These are phyloP conservation scores for Fusarium sp. DNA, from an alignment of 2,329 filamentous ascomycete species.

Conservation along the genomic window DNA sequence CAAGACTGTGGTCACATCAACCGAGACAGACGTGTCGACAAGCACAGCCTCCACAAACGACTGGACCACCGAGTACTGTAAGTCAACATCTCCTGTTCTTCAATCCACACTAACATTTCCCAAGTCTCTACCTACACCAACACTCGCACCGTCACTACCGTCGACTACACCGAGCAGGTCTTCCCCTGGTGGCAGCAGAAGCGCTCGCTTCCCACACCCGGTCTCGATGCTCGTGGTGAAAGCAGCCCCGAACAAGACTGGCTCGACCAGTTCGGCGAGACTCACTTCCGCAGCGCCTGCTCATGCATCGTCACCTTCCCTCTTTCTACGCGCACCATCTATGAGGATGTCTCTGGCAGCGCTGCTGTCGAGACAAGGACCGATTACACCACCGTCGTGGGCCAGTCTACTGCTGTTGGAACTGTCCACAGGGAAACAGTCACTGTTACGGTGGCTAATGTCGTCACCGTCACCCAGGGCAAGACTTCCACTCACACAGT, in stretches of 20 bases:
- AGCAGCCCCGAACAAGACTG: slow-evolving; percentile 9
- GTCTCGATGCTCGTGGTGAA: not conserved
- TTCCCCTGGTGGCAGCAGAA: slow-evolving; percentile 15
- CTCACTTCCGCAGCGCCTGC: slow-evolving; percentile 17
- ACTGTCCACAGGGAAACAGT: slow-evolving; percentile 8
- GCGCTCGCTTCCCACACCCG: slow-evolving; percentile 1
- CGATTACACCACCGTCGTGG: not conserved
- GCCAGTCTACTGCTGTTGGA: slow-evolving; percentile 3
- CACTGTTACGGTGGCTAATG: not conserved
- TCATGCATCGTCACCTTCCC: slow-evolving; percentile 15
- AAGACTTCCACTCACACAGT: slow-evolving; percentile 8
- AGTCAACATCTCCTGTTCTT: not conserved
- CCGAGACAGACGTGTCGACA: not conserved
- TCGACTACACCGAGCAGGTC: slow-evolving; percentile 5
- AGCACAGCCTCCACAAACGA: slow-evolving; percentile 1
- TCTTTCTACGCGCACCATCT: slow-evolving; percentile 11
- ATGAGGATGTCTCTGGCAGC: not conserved
- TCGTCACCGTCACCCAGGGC: not conserved
- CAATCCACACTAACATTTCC: not conserved
- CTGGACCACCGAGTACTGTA: slow-evolving; percentile 4
- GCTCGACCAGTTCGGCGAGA: slow-evolving; percentile 7
- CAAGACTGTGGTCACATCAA: not conserved
- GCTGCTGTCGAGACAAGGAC: not conserved
- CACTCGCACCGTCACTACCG: not conserved
- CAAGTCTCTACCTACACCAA: not conserved